These are phyloP conservation scores for Spathaspora hagerdaliae DNA, from an alignment of 805 yeast species.

Conservation along the genomic window DNA sequence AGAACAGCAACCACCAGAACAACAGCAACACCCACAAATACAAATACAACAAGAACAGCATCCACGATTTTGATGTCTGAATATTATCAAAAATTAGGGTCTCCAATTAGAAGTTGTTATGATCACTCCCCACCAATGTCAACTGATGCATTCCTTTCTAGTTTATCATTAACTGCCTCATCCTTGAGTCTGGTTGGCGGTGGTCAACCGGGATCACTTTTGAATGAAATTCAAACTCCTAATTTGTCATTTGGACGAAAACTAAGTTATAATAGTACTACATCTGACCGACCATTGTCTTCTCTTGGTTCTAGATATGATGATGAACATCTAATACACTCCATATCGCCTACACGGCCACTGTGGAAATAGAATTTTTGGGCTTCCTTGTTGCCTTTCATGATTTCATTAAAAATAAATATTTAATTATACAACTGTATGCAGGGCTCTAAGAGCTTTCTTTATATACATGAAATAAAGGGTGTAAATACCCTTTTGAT, in stretches of 20 bases:
- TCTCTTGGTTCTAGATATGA: conserved; percentile 33
- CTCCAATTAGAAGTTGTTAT: neutral
- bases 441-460: no score
- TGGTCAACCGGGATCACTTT: conserved; percentile 3
- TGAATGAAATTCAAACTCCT: conserved; percentile 5
- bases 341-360: conserved; percentile 11
- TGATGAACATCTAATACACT: conserved; percentile 25
- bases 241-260: conserved; percentile 3
- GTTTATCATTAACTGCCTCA: neutral
- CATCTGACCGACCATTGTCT: conserved; percentile 31
- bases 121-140: neutral
- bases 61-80: no score
- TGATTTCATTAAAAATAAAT: no score
- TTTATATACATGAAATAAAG: no score
- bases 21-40: neutral
- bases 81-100: neutral
- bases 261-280: conserved; percentile 14
- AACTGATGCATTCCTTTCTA: neutral
- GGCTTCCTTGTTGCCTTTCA: no score
- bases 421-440: no score
- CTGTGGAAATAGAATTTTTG: conserved; percentile 14
- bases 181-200: conserved; percentile 1
- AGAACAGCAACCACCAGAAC: neutral
- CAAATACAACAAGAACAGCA: neutral
- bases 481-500: no score